Conservation (phyloP, 1,284 basidiomycete genomes). For the Rhodotorula sp. region DNA sequence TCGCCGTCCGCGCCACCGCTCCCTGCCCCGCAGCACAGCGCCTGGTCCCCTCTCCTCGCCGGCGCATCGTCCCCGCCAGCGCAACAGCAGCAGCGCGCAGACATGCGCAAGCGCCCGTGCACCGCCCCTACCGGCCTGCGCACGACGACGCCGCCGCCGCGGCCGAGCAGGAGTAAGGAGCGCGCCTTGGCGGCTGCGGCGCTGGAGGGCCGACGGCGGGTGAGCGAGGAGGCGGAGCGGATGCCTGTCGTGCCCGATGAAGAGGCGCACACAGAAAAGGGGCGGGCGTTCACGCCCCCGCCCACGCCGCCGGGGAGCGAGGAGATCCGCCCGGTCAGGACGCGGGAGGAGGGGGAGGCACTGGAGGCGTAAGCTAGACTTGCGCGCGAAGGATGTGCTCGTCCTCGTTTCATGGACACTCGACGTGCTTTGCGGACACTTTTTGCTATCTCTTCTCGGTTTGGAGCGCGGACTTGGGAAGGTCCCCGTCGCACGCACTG, state of each 20-base stretch:
- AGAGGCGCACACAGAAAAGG: too few species aligned
- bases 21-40: neutral
- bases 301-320: conserved; percentile 3
- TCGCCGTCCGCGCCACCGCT: too few species aligned
- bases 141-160: neutral
- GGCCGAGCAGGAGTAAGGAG: neutral
- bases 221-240: neutral
- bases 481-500: too few species aligned
- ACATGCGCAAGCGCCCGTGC: too few species aligned
- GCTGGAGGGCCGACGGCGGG: neutral
- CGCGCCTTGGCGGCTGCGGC: neutral
- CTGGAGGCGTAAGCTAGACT: neutral
- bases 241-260: too few species aligned
- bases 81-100: too few species aligned
- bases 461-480: too few species aligned
- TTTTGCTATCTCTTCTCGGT: neutral
- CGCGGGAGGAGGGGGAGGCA: neutral
- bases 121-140: neutral
- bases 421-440: too few species aligned
- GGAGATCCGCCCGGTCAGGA: neutral
- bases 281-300: neutral
- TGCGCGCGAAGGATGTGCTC: neutral
- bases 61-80: neutral
- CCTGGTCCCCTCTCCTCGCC: neutral
- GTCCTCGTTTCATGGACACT: too few species aligned